phyloP scores from a whole-genome alignment of 306 rosid genomes.

The Quercus cerris region DNA sequence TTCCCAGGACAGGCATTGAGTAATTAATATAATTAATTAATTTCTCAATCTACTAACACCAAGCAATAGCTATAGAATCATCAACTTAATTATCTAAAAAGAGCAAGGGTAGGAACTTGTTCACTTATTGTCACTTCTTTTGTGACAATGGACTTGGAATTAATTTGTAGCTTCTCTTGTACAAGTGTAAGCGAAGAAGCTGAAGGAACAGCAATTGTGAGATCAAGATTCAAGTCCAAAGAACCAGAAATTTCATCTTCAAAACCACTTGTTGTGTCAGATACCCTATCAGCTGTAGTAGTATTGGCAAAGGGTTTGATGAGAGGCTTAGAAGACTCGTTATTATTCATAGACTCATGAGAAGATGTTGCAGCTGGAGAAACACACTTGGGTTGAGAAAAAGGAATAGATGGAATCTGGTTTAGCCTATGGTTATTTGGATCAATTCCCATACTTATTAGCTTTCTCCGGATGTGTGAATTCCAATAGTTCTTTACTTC shows the following conservation, averaged over 20 bases:
- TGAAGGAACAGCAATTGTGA: slow-evolving; percentile 55
- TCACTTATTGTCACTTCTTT: slow-evolving; percentile 20
- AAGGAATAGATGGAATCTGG: slow-evolving; percentile 15
- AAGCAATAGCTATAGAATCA: too few relatives aligned
- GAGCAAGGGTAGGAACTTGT: slow-evolving; percentile 30
- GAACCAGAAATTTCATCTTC: slow-evolving; percentile 24
- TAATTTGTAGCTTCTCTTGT: slow-evolving; percentile 14
- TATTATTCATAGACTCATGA: slow-evolving; percentile 20
- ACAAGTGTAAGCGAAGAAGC: background rate
- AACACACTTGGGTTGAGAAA: background rate
- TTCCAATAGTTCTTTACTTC: slow-evolving; percentile 72
- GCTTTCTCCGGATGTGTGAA: slow-evolving; percentile 55
- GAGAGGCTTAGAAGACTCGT: background rate
- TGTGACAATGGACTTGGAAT: background rate
- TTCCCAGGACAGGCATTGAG: background rate
- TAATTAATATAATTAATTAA: background rate
- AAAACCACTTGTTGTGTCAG: slow-evolving; percentile 16
- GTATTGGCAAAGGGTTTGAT: background rate
- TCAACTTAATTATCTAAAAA: slow-evolving; percentile 21
- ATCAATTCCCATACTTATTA: slow-evolving; percentile 51
- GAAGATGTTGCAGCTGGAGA: slow-evolving; percentile 17
- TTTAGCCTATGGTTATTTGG: slow-evolving; percentile 51
- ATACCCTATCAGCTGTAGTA: background rate
- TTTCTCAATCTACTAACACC: too few relatives aligned
- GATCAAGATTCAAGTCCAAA: slow-evolving; percentile 47